Conservation (phyloP, 768 basidiomycete species). For the Naganishia friedmannii region DNA sequence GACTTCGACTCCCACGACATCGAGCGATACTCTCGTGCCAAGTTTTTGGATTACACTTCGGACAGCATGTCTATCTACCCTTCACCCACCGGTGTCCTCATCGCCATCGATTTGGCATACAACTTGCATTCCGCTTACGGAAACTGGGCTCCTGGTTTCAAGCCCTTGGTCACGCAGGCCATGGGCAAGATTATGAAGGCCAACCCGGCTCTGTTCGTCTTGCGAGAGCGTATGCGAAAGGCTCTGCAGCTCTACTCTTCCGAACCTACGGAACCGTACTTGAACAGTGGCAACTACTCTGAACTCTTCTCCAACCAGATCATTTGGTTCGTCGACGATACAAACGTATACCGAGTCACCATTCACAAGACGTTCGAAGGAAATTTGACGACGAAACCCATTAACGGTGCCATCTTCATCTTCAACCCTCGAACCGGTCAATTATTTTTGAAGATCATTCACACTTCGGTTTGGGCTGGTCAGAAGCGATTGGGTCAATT, state of each 20-base stretch:
- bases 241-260: constrained; percentile 97
- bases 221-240: constrained; percentile 97
- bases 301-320: constrained; percentile 98
- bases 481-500: constrained; percentile 99
- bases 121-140: constrained; percentile 98
- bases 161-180: constrained; percentile 94
- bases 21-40: constrained; percentile 95
- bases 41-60: constrained; percentile 86
- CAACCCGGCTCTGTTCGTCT: constrained; percentile 93
- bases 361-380: constrained; percentile 99
- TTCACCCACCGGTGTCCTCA: constrained; percentile 96
- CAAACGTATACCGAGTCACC: constrained; percentile 85
- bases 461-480: constrained; percentile 99
- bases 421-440: constrained; percentile 99
- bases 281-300: constrained; percentile 92
- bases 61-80: constrained; percentile 99
- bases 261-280: constrained; percentile 96
- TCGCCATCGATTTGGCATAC: constrained; percentile 97
- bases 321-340: constrained; percentile 99
- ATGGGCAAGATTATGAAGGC: constrained; percentile 99
- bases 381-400: constrained; percentile 98
- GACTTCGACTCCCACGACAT: constrained; percentile 99
- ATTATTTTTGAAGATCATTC: constrained; percentile 96
- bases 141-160: constrained; percentile 99
- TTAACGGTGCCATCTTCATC: constrained; percentile 64